Evolutionary conservation across 306 rosid genomes (phyloP).

Genomic region (Pterocarpus santalinus): DNA sequence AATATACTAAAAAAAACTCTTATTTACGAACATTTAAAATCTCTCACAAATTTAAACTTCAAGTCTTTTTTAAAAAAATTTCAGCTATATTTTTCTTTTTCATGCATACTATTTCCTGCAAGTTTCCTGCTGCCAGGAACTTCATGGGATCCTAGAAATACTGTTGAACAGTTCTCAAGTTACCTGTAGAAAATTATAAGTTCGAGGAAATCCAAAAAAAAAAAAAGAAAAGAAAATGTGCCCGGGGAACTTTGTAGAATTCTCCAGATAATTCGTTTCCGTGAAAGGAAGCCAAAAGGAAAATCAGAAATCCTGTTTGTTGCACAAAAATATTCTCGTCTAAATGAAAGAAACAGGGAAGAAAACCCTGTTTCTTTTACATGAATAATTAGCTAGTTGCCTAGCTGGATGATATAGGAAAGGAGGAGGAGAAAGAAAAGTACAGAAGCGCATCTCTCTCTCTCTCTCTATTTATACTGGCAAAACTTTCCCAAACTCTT

Average conservation of each 20-base stretch:
- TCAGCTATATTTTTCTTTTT: background rate
- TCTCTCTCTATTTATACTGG: too few relatives aligned
- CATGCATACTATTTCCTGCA: background rate
- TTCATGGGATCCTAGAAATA: slow-evolving; percentile 33
- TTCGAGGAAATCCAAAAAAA: background rate
- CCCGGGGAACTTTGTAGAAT: slow-evolving; percentile 29
- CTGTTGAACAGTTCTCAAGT: slow-evolving; percentile 26
- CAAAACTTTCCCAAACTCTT: too few relatives aligned
- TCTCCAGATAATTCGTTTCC: background rate
- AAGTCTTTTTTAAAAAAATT: slow-evolving; percentile 10
- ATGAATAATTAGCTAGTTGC: background rate
- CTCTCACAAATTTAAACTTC: background rate
- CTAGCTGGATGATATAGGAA: background rate
- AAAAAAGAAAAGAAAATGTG: background rate
- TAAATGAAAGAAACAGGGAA: slow-evolving; percentile 36
- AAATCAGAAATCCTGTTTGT: background rate
- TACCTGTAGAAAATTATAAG: background rate
- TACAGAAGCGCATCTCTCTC: background rate
- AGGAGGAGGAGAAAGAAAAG: background rate
- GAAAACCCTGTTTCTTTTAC: slow-evolving; percentile 39
- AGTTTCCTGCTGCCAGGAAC: slow-evolving; percentile 20
- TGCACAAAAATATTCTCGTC: slow-evolving; percentile 16
- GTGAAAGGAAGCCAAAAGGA: background rate
- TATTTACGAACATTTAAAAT: background rate
- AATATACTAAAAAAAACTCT: too few relatives aligned